Conservation (phyloP, 1,139 yeast species). For the Spencermartinsiella ligniputridi region DNA sequence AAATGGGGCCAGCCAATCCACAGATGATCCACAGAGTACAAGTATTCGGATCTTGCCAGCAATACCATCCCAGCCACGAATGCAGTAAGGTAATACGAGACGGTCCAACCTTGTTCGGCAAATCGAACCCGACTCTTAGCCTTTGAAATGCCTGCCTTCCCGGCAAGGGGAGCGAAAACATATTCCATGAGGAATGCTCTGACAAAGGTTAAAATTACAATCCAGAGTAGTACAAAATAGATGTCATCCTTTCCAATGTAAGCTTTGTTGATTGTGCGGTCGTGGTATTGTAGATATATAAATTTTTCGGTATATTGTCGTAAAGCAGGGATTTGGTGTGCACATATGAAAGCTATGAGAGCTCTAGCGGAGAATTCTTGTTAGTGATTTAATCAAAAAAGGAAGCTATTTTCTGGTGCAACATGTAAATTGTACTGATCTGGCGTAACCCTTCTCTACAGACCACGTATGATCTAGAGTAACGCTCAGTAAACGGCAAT, state of each 20-base stretch:
- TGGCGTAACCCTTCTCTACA: no score
- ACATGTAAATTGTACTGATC: no score
- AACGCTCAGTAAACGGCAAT: no score
- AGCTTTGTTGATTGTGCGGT: conserved; percentile 20
- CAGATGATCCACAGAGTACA: conserved; percentile 51
- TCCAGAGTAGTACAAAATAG: conserved; percentile 53
- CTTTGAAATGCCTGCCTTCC: conserved; percentile 41
- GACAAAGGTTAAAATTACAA: conserved; percentile 53
- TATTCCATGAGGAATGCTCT: conserved; percentile 59
- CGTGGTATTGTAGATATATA: conserved; percentile 24
- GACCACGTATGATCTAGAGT: no score
- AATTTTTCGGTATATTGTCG: conserved; percentile 23
- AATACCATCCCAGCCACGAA: conserved; percentile 57
- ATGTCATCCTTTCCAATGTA: conserved; percentile 39
- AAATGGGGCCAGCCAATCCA: conserved; percentile 79
- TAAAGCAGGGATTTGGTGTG: conserved; percentile 20
- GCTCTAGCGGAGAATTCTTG: conserved; percentile 14
- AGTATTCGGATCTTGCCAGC: conserved; percentile 57
- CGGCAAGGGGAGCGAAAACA: conserved; percentile 56
- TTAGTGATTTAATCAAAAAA: no score
- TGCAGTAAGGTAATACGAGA: conserved; percentile 55
- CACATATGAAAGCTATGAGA: conserved; percentile 15
- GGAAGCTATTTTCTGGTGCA: no score
- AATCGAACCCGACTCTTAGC: conserved; percentile 58
- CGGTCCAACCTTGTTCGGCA: conserved; percentile 84